Percentiles rank a stretch among this genome's conserved stretches.
phyloP scores from a whole-genome alignment of 2,329 filamentous ascomycete species.

The Penicillium digitatum region DNA sequence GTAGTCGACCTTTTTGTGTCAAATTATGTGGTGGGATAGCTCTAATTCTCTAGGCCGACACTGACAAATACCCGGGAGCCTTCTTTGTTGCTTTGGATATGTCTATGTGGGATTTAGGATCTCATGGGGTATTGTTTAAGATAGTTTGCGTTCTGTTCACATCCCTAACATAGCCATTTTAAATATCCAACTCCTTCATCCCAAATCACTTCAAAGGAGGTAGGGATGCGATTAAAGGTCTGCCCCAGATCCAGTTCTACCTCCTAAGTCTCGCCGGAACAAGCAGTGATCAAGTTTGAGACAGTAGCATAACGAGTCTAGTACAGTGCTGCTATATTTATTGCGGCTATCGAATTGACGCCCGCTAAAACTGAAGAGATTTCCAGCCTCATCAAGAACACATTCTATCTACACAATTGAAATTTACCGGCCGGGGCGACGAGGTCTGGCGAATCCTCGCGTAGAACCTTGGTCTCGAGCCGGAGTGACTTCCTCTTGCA shows the following conservation, averaged over 20 bases:
- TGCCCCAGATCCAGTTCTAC: background rate
- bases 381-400: background rate
- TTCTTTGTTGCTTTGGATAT: background rate
- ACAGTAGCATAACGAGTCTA: background rate
- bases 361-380: background rate
- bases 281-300: background rate
- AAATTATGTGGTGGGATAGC: background rate
- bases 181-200: background rate
- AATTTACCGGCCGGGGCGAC: conserved; percentile 54
- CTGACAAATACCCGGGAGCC: conserved; percentile 3
- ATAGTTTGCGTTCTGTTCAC: background rate
- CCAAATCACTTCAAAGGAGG: too few relatives aligned
- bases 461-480: conserved; percentile 47
- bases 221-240: background rate
- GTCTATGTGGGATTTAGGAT: background rate
- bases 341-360: background rate
- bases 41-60: background rate
- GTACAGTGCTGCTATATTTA: background rate
- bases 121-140: background rate
- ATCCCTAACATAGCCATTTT: background rate
- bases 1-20: background rate
- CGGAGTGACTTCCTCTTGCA: conserved; percentile 53
- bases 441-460: conserved; percentile 59
- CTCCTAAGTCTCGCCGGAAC: background rate
- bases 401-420: conserved; percentile 6